Conservation (phyloP, 257 asterid species). For the Solanum etuberosum region DNA sequence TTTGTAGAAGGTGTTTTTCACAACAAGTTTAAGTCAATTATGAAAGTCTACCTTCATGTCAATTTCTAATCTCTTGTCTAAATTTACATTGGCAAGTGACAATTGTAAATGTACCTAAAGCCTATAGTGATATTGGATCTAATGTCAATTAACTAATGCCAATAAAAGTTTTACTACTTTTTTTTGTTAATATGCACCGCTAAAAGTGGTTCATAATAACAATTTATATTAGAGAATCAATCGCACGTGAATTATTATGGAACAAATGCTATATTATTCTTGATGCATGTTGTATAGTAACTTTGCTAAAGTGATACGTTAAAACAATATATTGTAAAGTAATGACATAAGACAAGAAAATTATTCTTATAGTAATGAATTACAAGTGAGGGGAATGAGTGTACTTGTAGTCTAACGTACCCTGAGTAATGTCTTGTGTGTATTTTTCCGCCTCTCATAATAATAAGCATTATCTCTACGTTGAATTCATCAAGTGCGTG, state of each 20-base stretch:
- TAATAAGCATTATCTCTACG: neutral
- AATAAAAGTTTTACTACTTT: no score
- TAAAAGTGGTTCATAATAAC: neutral
- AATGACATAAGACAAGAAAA: neutral
- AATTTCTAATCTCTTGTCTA: neutral
- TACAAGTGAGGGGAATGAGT: neutral
- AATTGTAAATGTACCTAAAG: no score
- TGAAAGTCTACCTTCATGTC: neutral
- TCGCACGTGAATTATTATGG: neutral
- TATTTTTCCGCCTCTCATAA: neutral
- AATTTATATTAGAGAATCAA: neutral
- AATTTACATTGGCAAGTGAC: no score
- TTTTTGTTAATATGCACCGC: neutral
- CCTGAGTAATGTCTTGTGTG: neutral
- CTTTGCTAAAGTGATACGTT: neutral
- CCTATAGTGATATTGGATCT: no score
- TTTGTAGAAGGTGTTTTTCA: neutral
- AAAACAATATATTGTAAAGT: neutral
- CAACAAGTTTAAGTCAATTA: neutral
- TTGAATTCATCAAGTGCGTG: neutral
- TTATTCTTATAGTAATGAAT: rapidly evolving
- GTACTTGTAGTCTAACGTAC: neutral
- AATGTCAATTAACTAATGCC: no score
- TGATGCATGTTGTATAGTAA: no score
- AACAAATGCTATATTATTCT: neutral